A percentile compares a stretch with the other conserved stretches of the same genome.
Evolutionary conservation across 139 green algal genomes (phyloP).

Genomic region (Coccomyxa sp.): DNA sequence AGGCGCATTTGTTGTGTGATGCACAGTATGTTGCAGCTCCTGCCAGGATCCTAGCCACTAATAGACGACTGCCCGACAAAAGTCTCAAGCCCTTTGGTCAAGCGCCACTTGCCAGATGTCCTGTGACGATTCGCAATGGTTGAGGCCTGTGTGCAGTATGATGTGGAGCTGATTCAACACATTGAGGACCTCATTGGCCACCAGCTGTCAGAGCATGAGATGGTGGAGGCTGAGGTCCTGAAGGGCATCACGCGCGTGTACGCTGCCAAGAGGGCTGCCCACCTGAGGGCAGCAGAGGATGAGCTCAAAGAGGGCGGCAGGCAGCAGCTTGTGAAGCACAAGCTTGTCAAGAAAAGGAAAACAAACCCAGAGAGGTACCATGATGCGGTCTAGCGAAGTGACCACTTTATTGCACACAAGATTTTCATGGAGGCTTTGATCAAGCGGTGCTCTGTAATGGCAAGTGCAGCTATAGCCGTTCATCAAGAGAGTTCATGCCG

Average conservation of each 20-base stretch:
- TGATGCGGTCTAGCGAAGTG: too few relatives aligned
- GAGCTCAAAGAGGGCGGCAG: too few relatives aligned
- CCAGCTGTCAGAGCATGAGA: conserved; percentile 48
- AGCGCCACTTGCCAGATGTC: neutral
- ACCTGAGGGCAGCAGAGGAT: conserved; percentile 48
- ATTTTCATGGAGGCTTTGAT: too few relatives aligned
- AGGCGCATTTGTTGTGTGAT: neutral
- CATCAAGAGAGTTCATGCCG: too few relatives aligned
- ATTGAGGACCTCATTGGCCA: conserved; percentile 51
- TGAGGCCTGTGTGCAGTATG: conserved; percentile 57
- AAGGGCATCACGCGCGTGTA: conserved; percentile 78
- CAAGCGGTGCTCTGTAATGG: too few relatives aligned
- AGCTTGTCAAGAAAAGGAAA: conserved; percentile 3
- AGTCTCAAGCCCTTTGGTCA: neutral
- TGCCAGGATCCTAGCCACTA: too few relatives aligned
- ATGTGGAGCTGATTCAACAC: conserved; percentile 65
- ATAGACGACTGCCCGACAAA: neutral
- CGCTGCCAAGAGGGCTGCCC: conserved; percentile 51
- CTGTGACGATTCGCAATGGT: neutral
- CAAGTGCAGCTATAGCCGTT: too few relatives aligned
- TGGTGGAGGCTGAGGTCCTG: conserved; percentile 71
- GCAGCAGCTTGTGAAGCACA: neutral
- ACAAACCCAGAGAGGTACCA: too few relatives aligned
- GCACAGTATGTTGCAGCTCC: neutral
- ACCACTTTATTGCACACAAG: too few relatives aligned